Evolutionary conservation across 2,329 filamentous ascomycete species (phyloP), one percentile per base, ranked within the genome.

Genomic region (Neonectria sp.): DNA sequence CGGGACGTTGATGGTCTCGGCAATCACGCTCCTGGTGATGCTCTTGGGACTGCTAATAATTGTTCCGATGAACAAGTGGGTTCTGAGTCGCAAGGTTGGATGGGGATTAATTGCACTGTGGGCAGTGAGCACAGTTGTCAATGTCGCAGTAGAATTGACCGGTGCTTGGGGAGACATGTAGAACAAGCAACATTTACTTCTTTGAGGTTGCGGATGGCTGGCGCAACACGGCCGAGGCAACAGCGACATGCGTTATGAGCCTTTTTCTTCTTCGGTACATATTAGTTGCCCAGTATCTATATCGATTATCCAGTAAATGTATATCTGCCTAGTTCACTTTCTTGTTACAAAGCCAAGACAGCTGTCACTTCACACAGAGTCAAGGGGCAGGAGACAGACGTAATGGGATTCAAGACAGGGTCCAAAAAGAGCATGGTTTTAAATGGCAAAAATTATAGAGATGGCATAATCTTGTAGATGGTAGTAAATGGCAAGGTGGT

Each of bases 61-160:
- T 1, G 94, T 99, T 60, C 96, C 96, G 6, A 78, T 92, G 83
- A 97, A 96, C 80, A 90, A 90, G 70, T 98, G 95, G 95, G 84
- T 92, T 46, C 91, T 98, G 89, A 95, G 90, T 77, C 88, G 91
- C 60, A 91, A 86, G 79, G 94, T 99, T 73, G 96, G 96, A 15
- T 93, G 90, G 86, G 89, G 89, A 0, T 79, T 98, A 74, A 92
- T 99, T 74, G 86, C 83, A 11, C 81, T 98, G 21, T 99, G 96
- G 96, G 85, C 83, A 13, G 80, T 94, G 29, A 95, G 93, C 77
- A 98, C 95, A 0, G 76, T 93, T 37, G 84, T 91, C 25, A 99
- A 98, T 81, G 88, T 99, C 3, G 85, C 92, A 49, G 88, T 97
- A 17, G 96, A 99, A 81, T 75, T 95, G 49, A 88, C 85, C 13